These are phyloP conservation scores for Limnanthes douglasii DNA, from an alignment of 345 rosid genomes.

Conservation along the genomic window DNA sequence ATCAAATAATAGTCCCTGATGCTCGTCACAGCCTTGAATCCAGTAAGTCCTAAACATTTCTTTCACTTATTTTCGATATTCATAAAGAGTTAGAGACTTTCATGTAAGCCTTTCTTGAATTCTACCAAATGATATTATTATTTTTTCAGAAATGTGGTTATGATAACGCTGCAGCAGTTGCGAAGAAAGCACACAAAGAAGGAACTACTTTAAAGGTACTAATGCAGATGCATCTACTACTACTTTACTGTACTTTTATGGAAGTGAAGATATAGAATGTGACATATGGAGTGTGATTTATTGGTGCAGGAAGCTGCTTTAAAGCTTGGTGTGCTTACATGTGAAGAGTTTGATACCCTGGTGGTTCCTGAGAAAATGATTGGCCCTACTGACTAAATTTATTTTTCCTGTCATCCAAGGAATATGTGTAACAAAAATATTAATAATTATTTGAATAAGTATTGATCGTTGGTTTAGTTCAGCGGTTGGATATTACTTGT, in stretches of 20 bases:
- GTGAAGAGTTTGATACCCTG: constrained; percentile 78
- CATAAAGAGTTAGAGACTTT: no score
- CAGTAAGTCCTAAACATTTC: constrained; percentile 39
- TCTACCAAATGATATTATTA: no score
- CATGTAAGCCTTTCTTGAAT: no score
- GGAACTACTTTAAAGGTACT: constrained; percentile 80
- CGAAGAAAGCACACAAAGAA: constrained; percentile 96
- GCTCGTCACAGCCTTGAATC: constrained; percentile 97
- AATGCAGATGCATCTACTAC: constrained; percentile 2
- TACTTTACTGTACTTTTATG: not conserved
- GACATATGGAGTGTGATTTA: not conserved
- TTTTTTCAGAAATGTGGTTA: constrained; percentile 82
- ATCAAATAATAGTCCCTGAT: constrained; percentile 60
- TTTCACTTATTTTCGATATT: constrained; percentile 1
- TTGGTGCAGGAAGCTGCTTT: constrained; percentile 64
- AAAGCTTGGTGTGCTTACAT: constrained; percentile 50
- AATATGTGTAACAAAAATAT: no score
- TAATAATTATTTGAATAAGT: no score
- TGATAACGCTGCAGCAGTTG: constrained; percentile 97
- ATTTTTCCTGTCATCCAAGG: no score
- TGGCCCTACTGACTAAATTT: constrained; percentile 54
- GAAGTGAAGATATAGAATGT: not conserved
- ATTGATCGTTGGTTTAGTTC: no score
- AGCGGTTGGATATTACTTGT: no score
- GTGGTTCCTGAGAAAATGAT: constrained; percentile 97